phyloP scores from a whole-genome alignment of 2,329 filamentous ascomycete species.

The Mycosphaerella sp. region DNA sequence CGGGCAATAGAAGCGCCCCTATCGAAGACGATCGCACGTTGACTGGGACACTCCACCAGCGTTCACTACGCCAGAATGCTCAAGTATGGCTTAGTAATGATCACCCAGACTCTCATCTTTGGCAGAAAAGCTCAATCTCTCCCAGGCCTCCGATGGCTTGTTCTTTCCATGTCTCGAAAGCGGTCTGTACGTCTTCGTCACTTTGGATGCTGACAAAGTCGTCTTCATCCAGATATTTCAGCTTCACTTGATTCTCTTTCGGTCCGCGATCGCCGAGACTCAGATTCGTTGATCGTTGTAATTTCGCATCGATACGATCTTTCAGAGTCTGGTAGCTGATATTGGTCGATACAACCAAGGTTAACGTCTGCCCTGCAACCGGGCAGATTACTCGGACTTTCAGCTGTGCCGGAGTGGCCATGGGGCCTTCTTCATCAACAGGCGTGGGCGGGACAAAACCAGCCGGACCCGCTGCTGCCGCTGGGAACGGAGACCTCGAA shows the following conservation, averaged over 20 bases:
- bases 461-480: slow-evolving; percentile 14
- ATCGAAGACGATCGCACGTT: too few species aligned
- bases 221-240: slow-evolving; percentile 88
- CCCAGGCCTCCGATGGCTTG: slow-evolving; percentile 64
- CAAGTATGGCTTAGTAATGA: not conserved
- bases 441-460: slow-evolving; percentile 14
- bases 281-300: slow-evolving; percentile 76
- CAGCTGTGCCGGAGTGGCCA: slow-evolving; percentile 60
- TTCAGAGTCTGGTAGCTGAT: slow-evolving; percentile 91
- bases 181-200: slow-evolving; percentile 93
- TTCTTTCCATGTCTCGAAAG: slow-evolving; percentile 91
- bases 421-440: slow-evolving; percentile 36
- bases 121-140: slow-evolving; percentile 83
- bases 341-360: slow-evolving; percentile 91
- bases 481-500: slow-evolving; percentile 21
- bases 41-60: not conserved
- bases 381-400: slow-evolving; percentile 90
- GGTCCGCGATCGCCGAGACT: slow-evolving; percentile 65
- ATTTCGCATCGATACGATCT: slow-evolving; percentile 92
- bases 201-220: slow-evolving; percentile 91
- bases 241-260: slow-evolving; percentile 56
- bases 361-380: slow-evolving; percentile 77
- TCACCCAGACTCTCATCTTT: slow-evolving; percentile 38
- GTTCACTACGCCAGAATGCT: not conserved
- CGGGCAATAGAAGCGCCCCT: not conserved